Evolutionary conservation across 305 asterid genomes (phyloP).

Genomic region (Fraxinus nigra): DNA sequence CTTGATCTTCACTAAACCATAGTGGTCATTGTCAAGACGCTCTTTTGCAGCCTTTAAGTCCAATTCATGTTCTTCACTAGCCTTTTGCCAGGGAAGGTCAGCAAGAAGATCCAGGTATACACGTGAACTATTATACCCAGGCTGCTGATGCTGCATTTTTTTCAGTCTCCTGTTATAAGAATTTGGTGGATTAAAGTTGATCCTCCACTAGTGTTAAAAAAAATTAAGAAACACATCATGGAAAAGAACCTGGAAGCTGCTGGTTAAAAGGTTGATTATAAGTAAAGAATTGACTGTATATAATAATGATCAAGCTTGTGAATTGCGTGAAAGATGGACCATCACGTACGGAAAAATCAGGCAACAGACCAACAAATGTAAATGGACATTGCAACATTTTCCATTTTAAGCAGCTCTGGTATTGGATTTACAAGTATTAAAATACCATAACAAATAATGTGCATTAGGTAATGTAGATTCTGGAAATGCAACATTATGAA

Average conservation of each 20-base stretch:
- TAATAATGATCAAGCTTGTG: not conserved
- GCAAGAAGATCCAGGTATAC: constrained; percentile 96
- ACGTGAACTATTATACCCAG: constrained; percentile 94
- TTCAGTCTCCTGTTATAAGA: constrained; percentile 77
- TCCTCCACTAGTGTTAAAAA: not conserved
- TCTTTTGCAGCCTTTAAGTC: constrained; percentile 87
- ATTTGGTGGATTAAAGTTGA: constrained; percentile 23
- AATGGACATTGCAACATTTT: not conserved
- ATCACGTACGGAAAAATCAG: not conserved
- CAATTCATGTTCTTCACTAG: constrained; percentile 77
- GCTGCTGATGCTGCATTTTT: constrained; percentile 99
- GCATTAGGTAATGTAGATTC: not conserved
- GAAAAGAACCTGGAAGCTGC: constrained; percentile 5
- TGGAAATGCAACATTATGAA: not conserved
- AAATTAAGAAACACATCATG: constrained; percentile 19
- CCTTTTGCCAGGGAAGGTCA: constrained; percentile 94
- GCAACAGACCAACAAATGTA: constrained; percentile 6
- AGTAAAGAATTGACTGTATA: constrained; percentile 7
- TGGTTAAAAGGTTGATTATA: not conserved
- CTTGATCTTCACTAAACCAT: constrained; percentile 91
- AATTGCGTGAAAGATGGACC: not conserved
- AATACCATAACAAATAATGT: not conserved
- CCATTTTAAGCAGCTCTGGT: not conserved
- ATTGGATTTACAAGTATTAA: not conserved
- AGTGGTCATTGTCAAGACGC: constrained; percentile 90